Evolutionary conservation across 768 basidiomycete species (phyloP), one percentile per base, ranked within the genome.

Genomic region (Phylloporus arenicola): DNA sequence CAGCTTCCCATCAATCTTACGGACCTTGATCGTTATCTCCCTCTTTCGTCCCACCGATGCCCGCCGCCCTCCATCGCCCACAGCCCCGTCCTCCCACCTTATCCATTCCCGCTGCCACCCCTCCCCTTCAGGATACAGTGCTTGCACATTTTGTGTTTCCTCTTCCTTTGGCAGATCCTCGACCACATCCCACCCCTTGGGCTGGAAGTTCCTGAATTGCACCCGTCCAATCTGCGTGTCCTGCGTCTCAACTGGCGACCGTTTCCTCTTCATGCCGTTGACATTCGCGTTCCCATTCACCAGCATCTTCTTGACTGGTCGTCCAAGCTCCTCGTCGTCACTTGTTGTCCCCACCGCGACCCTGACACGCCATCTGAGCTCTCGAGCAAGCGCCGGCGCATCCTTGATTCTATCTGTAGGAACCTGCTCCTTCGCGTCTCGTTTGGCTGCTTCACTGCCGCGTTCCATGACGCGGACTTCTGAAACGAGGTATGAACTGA

Each of bases 331-430:
- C 48, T 91, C 88, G 47, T 85, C 86, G 45, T 88, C 87, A 58
- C 86, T 88, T 14, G 71, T 63, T 51, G 79, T 71, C 25, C 86
- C 86, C 6, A 74, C 68, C 5, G 81, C 80, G 39, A 81, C 68
- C 48, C 79, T 78, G 25, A 84, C 76, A 43, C 93, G 78, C 93
- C 93, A 96, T 39, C 87, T 75, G 39, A 96, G 69, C 64, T 96
- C 93, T 55, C 90, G 74, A 16, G 91, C 91, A 47, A 92, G 64
- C 3, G 85, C 86, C 3, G 86, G 71, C 16, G 86, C 79, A 68
- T 96, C 93, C 62, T 88, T 88, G 51, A 93, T 79, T 47, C 82
- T 80, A 56, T 94, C 92, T 9, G 63, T 57, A 1, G 93, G 93
- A 17, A 95, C 81, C 50, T 88, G 81, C 46, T 94, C 92, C 60